Conservation (phyloP, 257 asterid species). For the Coffea canephora region DNA sequence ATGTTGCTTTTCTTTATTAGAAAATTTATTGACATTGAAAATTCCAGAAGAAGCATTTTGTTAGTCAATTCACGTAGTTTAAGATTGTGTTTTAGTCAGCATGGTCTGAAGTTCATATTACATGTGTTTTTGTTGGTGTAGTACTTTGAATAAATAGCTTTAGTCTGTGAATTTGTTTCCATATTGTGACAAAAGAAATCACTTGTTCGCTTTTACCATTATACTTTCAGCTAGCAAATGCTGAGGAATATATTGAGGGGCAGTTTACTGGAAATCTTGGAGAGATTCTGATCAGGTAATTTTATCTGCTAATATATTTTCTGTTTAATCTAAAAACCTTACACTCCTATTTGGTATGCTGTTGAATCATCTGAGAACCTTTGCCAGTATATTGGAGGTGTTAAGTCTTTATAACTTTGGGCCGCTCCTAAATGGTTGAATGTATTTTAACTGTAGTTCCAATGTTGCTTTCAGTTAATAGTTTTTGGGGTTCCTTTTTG, state of each 20-base stretch:
- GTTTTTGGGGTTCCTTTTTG: background rate
- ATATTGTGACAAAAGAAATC: background rate
- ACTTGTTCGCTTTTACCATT: background rate
- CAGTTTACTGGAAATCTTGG: conserved; percentile 87
- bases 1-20: background rate
- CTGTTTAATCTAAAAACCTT: background rate
- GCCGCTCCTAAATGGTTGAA: background rate
- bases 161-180: background rate
- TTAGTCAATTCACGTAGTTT: background rate
- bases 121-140: background rate
- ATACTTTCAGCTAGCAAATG: conserved; percentile 75
- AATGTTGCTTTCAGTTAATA: background rate
- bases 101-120: background rate
- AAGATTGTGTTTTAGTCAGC: background rate
- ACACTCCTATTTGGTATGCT: background rate
- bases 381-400: background rate
- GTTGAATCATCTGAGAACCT: background rate
- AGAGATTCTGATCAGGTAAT: conserved; percentile 49
- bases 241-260: conserved; percentile 90
- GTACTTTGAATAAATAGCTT: background rate
- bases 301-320: background rate
- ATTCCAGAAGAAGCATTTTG: background rate
- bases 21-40: background rate
- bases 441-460: background rate
- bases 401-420: background rate